phyloP scores from a whole-genome alignment of 2,329 filamentous ascomycete genomes.

The Colletotrichum phormii region DNA sequence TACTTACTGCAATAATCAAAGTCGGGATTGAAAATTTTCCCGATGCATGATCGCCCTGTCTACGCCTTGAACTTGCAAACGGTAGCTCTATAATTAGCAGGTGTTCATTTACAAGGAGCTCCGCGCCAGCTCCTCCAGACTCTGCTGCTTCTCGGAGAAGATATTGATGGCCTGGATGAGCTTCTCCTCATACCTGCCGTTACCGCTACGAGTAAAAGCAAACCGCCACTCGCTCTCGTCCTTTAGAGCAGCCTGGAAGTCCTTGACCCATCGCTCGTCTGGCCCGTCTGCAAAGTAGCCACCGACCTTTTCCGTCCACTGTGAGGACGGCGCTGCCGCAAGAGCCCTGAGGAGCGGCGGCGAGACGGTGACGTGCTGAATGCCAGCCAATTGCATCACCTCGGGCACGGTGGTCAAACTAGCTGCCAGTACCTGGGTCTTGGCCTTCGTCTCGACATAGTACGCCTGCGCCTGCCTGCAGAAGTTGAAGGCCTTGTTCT shows the following conservation, averaged over 20 bases:
- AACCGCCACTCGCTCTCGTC: slow-evolving; percentile 62
- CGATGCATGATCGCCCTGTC: neutral
- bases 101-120: slow-evolving; percentile 1
- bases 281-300: slow-evolving; percentile 45
- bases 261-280: slow-evolving; percentile 39
- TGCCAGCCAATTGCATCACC: slow-evolving; percentile 68
- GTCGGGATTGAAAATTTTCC: too few relatives aligned
- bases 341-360: slow-evolving; percentile 62
- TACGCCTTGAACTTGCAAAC: neutral
- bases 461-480: slow-evolving; percentile 64
- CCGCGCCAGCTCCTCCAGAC: slow-evolving; percentile 53
- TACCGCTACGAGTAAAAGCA: slow-evolving; percentile 60
- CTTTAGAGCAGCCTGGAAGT: slow-evolving; percentile 41
- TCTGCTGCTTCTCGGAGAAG: slow-evolving; percentile 66
- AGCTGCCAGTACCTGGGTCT: slow-evolving; percentile 66
- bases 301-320: slow-evolving; percentile 46
- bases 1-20: too few relatives aligned
- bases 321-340: slow-evolving; percentile 48
- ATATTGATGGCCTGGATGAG: slow-evolving; percentile 67
- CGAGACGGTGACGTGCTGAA: slow-evolving; percentile 69
- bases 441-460: slow-evolving; percentile 54
- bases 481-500: slow-evolving; percentile 61
- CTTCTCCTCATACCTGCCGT: slow-evolving; percentile 62
- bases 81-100: neutral
- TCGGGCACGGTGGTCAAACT: slow-evolving; percentile 68